Percentiles rank a stretch among this genome's conserved stretches.
Evolutionary conservation across 306 rosid species (phyloP).

Genomic region (Cicer chorassanicum): DNA sequence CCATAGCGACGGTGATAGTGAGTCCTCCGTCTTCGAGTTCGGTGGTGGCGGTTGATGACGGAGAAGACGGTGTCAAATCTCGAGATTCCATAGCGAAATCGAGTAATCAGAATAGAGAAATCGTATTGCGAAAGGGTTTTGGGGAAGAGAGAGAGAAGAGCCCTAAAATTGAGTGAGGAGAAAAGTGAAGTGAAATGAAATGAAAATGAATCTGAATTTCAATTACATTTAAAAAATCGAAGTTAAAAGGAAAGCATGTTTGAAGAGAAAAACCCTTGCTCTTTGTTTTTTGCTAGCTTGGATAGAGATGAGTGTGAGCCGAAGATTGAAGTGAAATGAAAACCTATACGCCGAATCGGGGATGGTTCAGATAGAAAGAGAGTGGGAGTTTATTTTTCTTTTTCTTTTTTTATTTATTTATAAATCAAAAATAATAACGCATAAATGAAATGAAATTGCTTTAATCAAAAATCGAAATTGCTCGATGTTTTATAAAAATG

Average conservation of each 20-base stretch:
- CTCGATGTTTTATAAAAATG: not conserved
- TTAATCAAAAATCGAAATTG: not conserved
- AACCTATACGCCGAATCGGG: conserved; percentile 57
- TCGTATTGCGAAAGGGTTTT: conserved; percentile 46
- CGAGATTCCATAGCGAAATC: conserved; percentile 85
- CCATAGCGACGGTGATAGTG: conserved; percentile 50
- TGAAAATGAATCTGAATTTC: conserved; percentile 35
- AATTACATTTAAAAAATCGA: conserved; percentile 48
- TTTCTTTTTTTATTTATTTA: not conserved
- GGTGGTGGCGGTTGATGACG: conserved; percentile 54
- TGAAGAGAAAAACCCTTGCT: conserved; percentile 46
- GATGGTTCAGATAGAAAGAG: conserved; percentile 52
- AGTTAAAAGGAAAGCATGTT: conserved; percentile 37
- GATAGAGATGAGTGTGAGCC: conserved; percentile 26
- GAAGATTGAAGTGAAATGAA: conserved; percentile 10
- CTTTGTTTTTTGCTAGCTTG: conserved; percentile 32
- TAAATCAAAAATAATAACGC: no score
- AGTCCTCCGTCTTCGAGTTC: conserved; percentile 62
- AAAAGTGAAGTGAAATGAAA: conserved; percentile 29
- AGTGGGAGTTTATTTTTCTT: conserved; percentile 25
- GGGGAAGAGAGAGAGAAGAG: conserved; percentile 42
- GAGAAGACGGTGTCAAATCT: conserved; percentile 61
- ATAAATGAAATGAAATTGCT: no score
- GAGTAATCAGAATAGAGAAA: conserved; percentile 53
- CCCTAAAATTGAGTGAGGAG: conserved; percentile 49